Conservation (phyloP, 371 early-diverging fungal species). For the Actinomortierella wolfii region DNA sequence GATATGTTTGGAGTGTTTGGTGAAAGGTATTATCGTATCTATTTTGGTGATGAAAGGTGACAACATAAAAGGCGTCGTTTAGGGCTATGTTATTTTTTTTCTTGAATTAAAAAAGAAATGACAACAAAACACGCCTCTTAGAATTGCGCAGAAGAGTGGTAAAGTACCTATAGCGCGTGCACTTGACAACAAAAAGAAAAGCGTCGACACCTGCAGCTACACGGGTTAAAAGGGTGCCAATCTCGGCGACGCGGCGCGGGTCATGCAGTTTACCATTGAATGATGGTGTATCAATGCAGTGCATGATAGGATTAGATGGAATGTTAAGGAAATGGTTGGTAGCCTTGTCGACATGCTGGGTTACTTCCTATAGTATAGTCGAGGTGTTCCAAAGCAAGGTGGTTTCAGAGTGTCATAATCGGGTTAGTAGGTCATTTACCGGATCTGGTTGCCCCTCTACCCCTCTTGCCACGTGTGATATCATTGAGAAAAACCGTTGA, state of each 20-base stretch:
- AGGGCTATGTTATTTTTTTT: no score
- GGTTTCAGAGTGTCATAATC: no score
- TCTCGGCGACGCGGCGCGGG: constrained; percentile 26
- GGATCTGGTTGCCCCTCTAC: no score
- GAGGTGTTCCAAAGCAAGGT: no score
- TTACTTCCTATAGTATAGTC: constrained; percentile 45
- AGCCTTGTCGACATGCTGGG: constrained; percentile 24
- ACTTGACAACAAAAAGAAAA: constrained; percentile 46
- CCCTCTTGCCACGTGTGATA: background rate
- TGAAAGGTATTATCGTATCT: constrained; percentile 45
- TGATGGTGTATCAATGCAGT: constrained; percentile 47
- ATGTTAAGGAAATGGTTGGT: constrained; percentile 39
- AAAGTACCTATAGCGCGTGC: constrained; percentile 42
- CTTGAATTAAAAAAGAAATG: background rate
- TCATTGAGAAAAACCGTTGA: background rate
- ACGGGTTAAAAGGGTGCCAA: constrained; percentile 21
- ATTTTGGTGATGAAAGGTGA: background rate
- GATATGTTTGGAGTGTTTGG: constrained; percentile 38
- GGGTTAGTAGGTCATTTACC: no score
- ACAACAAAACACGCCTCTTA: background rate
- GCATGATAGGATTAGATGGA: constrained; percentile 35
- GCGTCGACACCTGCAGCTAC: constrained; percentile 43
- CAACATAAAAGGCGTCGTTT: no score
- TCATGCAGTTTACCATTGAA: constrained; percentile 43
- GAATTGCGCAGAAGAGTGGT: background rate